phyloP scores from a whole-genome alignment of 2,329 filamentous ascomycete genomes.

The Trichoderma citrinoviride region DNA sequence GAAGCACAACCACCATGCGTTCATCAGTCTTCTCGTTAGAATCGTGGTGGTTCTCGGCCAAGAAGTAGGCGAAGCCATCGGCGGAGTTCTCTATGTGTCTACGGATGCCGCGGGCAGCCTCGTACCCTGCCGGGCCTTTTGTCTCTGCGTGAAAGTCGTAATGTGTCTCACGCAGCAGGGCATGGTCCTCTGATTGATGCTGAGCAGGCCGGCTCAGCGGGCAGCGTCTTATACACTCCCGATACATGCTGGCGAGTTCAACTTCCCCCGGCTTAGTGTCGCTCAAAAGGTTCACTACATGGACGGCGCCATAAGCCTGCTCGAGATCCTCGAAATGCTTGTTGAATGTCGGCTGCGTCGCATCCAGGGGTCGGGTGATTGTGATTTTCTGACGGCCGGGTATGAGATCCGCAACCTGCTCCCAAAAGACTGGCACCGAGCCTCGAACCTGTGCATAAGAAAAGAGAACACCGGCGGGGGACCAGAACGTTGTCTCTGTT shows the following conservation, averaged over 20 bases:
- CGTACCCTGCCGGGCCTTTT: slow-evolving; percentile 79
- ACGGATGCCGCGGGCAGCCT: slow-evolving; percentile 82
- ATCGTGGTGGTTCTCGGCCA: slow-evolving; percentile 70
- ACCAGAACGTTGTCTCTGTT: slow-evolving; percentile 90
- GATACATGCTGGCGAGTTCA: slow-evolving; percentile 77
- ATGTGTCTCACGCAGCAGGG: slow-evolving; percentile 75
- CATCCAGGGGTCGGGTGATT: slow-evolving; percentile 82
- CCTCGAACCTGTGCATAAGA: slow-evolving; percentile 92
- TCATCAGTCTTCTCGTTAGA: slow-evolving; percentile 40
- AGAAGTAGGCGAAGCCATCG: slow-evolving; percentile 87
- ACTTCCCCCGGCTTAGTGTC: slow-evolving; percentile 82
- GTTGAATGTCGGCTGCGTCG: slow-evolving; percentile 90
- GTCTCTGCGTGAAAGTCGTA: slow-evolving; percentile 98
- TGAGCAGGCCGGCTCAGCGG: slow-evolving; percentile 62
- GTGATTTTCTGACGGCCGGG: slow-evolving; percentile 94
- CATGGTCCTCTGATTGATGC: slow-evolving; percentile 61
- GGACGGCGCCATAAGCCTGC: slow-evolving; percentile 81
- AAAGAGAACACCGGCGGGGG: slow-evolving; percentile 73
- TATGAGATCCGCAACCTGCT: slow-evolving; percentile 82
- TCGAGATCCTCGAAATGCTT: slow-evolving; percentile 91
- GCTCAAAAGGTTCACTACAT: slow-evolving; percentile 92
- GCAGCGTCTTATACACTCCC: slow-evolving; percentile 71
- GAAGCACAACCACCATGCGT: slow-evolving; percentile 69
- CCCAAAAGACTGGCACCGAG: slow-evolving; percentile 96
- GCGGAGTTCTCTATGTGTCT: slow-evolving; percentile 74